Evolutionary conservation across 768 basidiomycete species (phyloP), one percentile per base, ranked within the genome.

Genomic region (Russula sp.): DNA sequence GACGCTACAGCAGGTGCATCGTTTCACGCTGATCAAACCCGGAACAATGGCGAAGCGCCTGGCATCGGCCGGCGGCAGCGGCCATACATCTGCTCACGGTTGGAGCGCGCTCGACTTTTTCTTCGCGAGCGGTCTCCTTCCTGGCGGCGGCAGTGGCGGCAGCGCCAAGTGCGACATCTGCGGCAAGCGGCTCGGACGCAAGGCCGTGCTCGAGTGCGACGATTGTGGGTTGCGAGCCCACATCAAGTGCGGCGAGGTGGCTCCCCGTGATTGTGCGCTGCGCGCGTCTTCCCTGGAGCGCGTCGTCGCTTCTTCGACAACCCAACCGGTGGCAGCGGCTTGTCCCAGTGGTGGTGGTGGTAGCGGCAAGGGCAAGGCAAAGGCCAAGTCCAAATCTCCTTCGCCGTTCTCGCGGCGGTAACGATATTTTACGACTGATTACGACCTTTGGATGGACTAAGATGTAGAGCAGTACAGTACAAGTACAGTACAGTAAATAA

Each of bases 141-240:
- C 42, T 3, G 51, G 52, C 0, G 82, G 66, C 2, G 66, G 83
- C 3, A 80, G 85, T 3, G 51, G 52, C 1, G 82, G 66, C 5
- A 64, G 83, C 3, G 80, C 85, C 52, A 93, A 88, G 70, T 96
- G 93, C 68, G 90, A 90, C 72, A 73, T 93, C 18, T 96, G 93
- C 69, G 69, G 71, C 46, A 94, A 93, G 78, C 76, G 90, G 50
- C 76, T 96, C 42, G 92, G 92, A 13, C 87, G 88, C 86, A 94
- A 92, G 71, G 85, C 91, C 22, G 81, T 88, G 36, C 74, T 95
- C 20, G 84, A 89, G 68, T 96, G 93, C 70, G 93, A 95, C 72
- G 93, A 95, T 73, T 95, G 93, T 73, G 86, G 87, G 32, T 73
- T 90, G 68, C 81, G 84, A 84, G 81, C 88, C n/a, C 91, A 94